Evolutionary conservation across 306 rosid genomes (phyloP).

Genomic region (Fagus sylvatica): DNA sequence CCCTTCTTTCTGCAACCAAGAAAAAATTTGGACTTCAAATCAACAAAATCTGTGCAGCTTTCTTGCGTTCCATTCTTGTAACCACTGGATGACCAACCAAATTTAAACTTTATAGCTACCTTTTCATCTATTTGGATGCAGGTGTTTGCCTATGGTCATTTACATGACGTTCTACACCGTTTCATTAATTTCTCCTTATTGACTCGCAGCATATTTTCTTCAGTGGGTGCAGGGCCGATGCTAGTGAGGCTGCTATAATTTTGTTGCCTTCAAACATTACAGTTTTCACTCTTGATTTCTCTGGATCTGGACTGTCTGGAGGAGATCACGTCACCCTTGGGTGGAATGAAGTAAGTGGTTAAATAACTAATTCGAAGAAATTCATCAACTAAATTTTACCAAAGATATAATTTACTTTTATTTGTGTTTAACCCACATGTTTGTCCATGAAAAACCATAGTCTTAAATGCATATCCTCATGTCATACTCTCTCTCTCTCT

Average conservation of each 20-base stretch:
- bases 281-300: conserved; percentile 90
- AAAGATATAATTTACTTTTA: neutral
- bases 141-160: conserved; percentile 11
- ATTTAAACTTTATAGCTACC: neutral
- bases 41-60: neutral
- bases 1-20: neutral
- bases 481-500: neutral
- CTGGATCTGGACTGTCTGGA: conserved; percentile 96
- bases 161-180: conserved; percentile 5
- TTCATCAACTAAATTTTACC: conserved; percentile 1
- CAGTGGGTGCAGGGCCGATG: conserved; percentile 98
- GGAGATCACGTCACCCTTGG: conserved; percentile 96
- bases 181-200: conserved; percentile 19
- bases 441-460: neutral
- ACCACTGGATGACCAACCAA: conserved; percentile 11
- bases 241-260: conserved; percentile 90
- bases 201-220: conserved; percentile 32
- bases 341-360: conserved; percentile 86
- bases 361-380: conserved; percentile 17
- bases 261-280: conserved; percentile 95
- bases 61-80: neutral
- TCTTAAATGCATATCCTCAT: neutral
- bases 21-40: neutral
- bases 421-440: neutral
- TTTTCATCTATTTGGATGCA: neutral